phyloP scores from a whole-genome alignment of 2,329 filamentous ascomycete species.

The Penicillium rolfsii region DNA sequence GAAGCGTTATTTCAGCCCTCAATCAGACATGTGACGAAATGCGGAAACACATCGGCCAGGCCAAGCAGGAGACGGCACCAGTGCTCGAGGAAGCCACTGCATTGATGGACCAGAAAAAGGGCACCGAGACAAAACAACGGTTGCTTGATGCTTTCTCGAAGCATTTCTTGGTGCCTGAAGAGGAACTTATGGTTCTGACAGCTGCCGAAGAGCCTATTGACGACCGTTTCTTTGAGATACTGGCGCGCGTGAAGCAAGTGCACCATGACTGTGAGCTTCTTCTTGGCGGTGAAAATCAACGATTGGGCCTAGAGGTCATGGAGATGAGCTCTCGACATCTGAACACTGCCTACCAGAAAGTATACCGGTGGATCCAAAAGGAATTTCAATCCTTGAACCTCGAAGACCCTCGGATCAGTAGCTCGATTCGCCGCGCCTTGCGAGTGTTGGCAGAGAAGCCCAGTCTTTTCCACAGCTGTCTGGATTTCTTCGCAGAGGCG shows the following conservation, averaged over 20 bases:
- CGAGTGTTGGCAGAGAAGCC: slow-evolving; percentile 87
- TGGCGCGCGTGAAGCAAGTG: slow-evolving; percentile 82
- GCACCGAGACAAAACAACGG: slow-evolving; percentile 78
- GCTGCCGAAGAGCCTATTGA: slow-evolving; percentile 80
- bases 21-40: slow-evolving; percentile 81
- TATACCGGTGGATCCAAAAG: slow-evolving; percentile 92
- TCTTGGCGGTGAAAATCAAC: slow-evolving; percentile 86
- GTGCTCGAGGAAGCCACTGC: slow-evolving; percentile 76
- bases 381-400: slow-evolving; percentile 92
- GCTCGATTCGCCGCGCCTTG: slow-evolving; percentile 79
- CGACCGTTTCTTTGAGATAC: slow-evolving; percentile 77
- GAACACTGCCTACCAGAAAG: slow-evolving; percentile 88
- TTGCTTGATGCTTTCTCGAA: slow-evolving; percentile 75
- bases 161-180: slow-evolving; percentile 83
- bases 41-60: slow-evolving; percentile 73
- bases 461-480: slow-evolving; percentile 86
- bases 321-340: slow-evolving; percentile 85
- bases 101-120: slow-evolving; percentile 71
- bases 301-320: slow-evolving; percentile 85
- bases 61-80: slow-evolving; percentile 72
- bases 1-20: slow-evolving; percentile 73
- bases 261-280: slow-evolving; percentile 86
- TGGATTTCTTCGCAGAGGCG: slow-evolving; percentile 91
- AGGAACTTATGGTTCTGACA: slow-evolving; percentile 75
- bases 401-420: slow-evolving; percentile 90